These are phyloP conservation scores for bread wheat (Triticum aestivum) DNA, from an alignment of 176 grass and related monocot genomes.

Conservation along the genomic window IWGSC_CS_RefSeq_v2.1 NC_057802.1:197520722-197521221, in stretches of 20 bases:
- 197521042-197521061: conserved; percentile 21
- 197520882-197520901: conserved; percentile 65
- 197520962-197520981: conserved; percentile 81
- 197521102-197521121: conserved; percentile 24
- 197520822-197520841: neutral
- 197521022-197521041: conserved; percentile 85
- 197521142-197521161: conserved; percentile 25
- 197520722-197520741: conserved; percentile 2
- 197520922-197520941: conserved; percentile 77
- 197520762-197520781: neutral
- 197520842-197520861: conserved; percentile 26
- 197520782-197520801: neutral
- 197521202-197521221: conserved; percentile 78
- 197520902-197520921: conserved; percentile 69
- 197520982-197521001: conserved; percentile 56
- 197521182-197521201: conserved; percentile 76
- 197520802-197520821: conserved; percentile 6
- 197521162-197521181: conserved; percentile 64
- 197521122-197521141: conserved; percentile 7
- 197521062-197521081: conserved; percentile 27
- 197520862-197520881: conserved; percentile 53
- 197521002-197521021: conserved; percentile 73
- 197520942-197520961: conserved; percentile 73
- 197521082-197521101: conserved; percentile 22
- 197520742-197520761: neutral